Base-by-base conservation (phyloP, 768 basidiomycete species). In the Rubroboletus pulcherrimus region DNA sequence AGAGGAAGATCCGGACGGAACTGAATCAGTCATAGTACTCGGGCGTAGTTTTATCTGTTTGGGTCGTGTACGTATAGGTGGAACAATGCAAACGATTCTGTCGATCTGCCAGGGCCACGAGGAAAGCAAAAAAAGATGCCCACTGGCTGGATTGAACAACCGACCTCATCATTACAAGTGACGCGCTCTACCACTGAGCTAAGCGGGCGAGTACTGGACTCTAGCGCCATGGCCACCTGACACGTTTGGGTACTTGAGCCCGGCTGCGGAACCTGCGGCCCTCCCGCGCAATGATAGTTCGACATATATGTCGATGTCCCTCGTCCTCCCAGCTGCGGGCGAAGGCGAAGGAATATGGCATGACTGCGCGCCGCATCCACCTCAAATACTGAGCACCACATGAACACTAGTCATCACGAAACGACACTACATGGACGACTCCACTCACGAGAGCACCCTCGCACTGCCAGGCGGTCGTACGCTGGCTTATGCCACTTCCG, bases 401-500 rank as follows among this genome's bases (percentile, higher is more conserved):
- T 15, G 10, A 19, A 31, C n/a, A 5, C 21, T 1, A 49, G 5
- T 21, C 41, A 17, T 9, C 9, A 26, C 15, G 24, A 45, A 26
- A 56, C 33, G 12, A 21, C 30, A 35, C 30, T 15, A 39, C 51
- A 61, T 56, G 66, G 30, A 21, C 44, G 37, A 51, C 29, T 26
- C 54, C 11, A 47, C 21, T 14, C 30, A 49, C 14, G 64, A 68
- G 33, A 47, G 30, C 47, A 59, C 38, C 8, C 66, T 75, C 26
- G 39, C 55, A 3, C 44, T 75, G 12, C 37, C 56, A 4, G 62
- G 75, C 49, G 81, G 78, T 8, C 78, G 82, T 38, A 77, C 68
- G 8, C 70, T 85, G 7, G 83, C 81, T 3, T 85, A 84, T 56
- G 75, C 75, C n/a, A 78, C 80, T 26, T 71, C 66, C 9, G 84